phyloP scores from a whole-genome alignment of 1,139 yeast species.

The Pneumocystis carinii region DNA sequence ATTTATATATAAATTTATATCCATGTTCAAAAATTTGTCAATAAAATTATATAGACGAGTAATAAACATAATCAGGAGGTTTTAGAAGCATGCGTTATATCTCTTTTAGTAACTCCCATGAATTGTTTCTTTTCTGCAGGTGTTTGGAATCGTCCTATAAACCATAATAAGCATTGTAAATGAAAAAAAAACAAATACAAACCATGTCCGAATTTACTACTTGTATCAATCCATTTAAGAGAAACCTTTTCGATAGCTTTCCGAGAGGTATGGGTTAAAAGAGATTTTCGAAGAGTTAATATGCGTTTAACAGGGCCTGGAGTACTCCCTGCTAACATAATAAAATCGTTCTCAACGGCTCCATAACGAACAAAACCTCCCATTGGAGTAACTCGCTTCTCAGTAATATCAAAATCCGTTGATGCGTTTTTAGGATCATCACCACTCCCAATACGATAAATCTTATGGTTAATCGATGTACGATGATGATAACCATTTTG shows the following conservation, averaged over 20 bases:
- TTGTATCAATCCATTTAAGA: constrained; percentile 99
- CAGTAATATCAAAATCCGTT: constrained; percentile 97
- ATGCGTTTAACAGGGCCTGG: constrained; percentile 99
- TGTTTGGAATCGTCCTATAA: constrained; percentile 90
- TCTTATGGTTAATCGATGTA: constrained; percentile 99
- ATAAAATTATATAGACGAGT: neutral
- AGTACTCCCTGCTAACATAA: constrained; percentile 94
- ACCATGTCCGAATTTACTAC: constrained; percentile 99
- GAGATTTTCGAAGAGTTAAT: constrained; percentile 95
- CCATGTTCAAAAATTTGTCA: neutral
- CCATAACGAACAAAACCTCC: constrained; percentile 99
- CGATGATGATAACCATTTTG: constrained; percentile 99
- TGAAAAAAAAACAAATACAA: neutral
- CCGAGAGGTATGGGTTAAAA: constrained; percentile 96
- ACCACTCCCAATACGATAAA: constrained; percentile 97
- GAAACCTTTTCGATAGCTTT: constrained; percentile 89
- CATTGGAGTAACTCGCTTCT: constrained; percentile 98
- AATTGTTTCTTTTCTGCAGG: constrained; percentile 99
- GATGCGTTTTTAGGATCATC: constrained; percentile 89
- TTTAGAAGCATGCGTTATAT: constrained; percentile 20
- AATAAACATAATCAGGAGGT: neutral
- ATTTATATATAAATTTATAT: neutral
- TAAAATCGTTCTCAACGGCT: constrained; percentile 91
- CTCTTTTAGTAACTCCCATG: constrained; percentile 99
- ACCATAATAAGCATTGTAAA: neutral